Evolutionary conservation across 768 basidiomycete species (phyloP), one percentile per base, ranked within the genome.

Genomic region (Tephrocybe sp.): DNA sequence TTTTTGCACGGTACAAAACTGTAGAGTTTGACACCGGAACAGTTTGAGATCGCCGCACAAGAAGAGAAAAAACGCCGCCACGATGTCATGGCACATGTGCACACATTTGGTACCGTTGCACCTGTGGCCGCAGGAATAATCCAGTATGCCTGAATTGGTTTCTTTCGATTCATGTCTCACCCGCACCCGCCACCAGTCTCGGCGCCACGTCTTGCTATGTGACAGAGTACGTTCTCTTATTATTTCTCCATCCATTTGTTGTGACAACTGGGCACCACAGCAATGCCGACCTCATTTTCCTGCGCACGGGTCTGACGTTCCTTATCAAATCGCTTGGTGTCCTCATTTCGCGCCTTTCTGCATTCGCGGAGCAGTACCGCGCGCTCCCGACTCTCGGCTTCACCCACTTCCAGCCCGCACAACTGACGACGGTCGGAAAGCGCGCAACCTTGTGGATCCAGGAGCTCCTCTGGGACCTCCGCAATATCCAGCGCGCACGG

Each of bases 71-170:
- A 93, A 71, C 75, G 97, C 21, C 80, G 97, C 11, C 97, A 99
- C 72, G 97, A 99, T 69, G 97, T 99, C 36, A 99, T 99, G 97
- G 97, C 97, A 0, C 97, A 99, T 63, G 97, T 99, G 36, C 93
- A 98, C 71, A 97, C 95, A 3, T 99, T 98, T 65, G 95, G 95
- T 5, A 80, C 78, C 37, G 88, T 95, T 44, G 95, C 95, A 1
- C 95, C 95, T 8, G 89, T 91, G 27, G 95, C 95, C 21, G 94
- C 94, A 13, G 92, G 93, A 15, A 96, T 98, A 62, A 97, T 98
- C 57, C 95, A 98, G 90, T 91, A 57, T 52, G 82, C 42, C 46
- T 32, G 5, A 34, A 34, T 43, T 13, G 12, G 13, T 45, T 45
- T 19, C 24, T 27, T 41, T 9, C 9, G 12, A 27, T 4, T 18